phyloP scores from a whole-genome alignment of 2,329 filamentous ascomycete species.

The Orbilia ellipsospora region DNA sequence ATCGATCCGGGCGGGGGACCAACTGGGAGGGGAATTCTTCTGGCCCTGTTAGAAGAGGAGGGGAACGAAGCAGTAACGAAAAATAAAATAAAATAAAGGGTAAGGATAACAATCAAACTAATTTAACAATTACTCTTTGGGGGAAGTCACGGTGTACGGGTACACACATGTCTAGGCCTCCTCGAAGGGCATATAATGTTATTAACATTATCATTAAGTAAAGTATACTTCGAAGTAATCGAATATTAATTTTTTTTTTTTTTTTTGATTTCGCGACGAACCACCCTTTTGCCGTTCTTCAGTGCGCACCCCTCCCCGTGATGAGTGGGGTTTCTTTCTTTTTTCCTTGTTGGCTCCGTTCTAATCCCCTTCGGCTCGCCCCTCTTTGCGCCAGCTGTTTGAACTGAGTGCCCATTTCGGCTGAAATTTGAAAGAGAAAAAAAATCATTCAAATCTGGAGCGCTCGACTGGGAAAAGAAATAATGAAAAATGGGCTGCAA shows the following conservation, averaged over 20 bases:
- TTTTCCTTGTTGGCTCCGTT: slow-evolving; percentile 16
- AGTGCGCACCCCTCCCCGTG: slow-evolving; percentile 6
- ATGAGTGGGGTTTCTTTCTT: slow-evolving; percentile 45
- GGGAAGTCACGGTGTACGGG: slow-evolving; percentile 41
- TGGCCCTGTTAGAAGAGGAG: slow-evolving; percentile 23
- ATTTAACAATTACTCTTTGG: slow-evolving; percentile 55
- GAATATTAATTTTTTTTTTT: slow-evolving; percentile 34
- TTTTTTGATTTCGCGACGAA: slow-evolving; percentile 37
- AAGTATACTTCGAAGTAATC: slow-evolving; percentile 35
- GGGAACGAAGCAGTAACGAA: slow-evolving; percentile 12
- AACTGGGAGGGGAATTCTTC: slow-evolving; percentile 33
- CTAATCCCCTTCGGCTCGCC: slow-evolving; percentile 21
- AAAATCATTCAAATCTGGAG: slow-evolving; percentile 12
- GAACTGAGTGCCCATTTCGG: slow-evolving; percentile 46
- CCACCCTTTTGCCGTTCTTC: slow-evolving; percentile 45
- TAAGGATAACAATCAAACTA: slow-evolving; percentile 53
- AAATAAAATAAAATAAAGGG: slow-evolving; percentile 39
- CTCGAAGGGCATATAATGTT: slow-evolving; percentile 44
- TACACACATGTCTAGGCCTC: slow-evolving; percentile 21
- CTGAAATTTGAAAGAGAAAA: slow-evolving; percentile 33
- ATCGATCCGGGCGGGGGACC: slow-evolving; percentile 44
- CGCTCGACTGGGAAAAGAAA: slow-evolving; percentile 22
- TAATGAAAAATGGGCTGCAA: background rate
- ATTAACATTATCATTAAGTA: slow-evolving; percentile 40
- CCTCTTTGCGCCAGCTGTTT: slow-evolving; percentile 44